phyloP scores from a whole-genome alignment of 2,329 filamentous ascomycete genomes.

The Botrytis cinerea region DNA sequence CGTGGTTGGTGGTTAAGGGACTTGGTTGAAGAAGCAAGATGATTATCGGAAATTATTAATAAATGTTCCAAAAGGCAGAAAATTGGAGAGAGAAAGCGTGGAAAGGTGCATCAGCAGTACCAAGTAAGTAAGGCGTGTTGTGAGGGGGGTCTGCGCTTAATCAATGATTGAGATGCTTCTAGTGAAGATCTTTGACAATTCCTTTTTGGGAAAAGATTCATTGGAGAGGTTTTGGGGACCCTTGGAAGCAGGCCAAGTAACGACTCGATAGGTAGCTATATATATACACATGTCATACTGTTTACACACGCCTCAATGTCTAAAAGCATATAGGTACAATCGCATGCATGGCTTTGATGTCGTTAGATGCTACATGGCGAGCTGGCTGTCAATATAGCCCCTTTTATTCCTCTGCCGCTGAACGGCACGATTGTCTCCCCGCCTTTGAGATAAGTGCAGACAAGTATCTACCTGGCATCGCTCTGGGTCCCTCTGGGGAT shows the following conservation, averaged over 20 bases:
- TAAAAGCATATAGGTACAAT: neutral
- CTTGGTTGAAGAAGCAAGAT: constrained; percentile 8
- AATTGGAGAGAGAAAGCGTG: neutral
- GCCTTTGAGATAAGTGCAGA: constrained; percentile 13
- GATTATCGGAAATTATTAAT: constrained; percentile 23
- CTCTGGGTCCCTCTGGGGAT: constrained; percentile 6
- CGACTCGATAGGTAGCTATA: neutral
- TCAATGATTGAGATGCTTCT: constrained; percentile 2
- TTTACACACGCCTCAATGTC: neutral
- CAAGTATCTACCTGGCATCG: neutral
- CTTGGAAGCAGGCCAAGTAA: neutral
- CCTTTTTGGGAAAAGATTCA: neutral
- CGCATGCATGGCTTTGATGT: no score
- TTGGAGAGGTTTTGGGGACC: neutral
- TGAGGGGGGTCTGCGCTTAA: constrained; percentile 19
- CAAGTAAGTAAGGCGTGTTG: neutral
- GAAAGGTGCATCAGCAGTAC: neutral
- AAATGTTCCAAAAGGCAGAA: constrained; percentile 16
- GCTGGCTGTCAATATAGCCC: neutral
- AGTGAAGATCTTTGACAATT: constrained; percentile 15
- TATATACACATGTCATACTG: neutral
- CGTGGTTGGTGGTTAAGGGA: neutral
- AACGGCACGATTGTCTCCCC: neutral
- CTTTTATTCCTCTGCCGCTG: neutral
- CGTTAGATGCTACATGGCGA: no score